These are phyloP conservation scores for Pyrenula massariospora DNA, from an alignment of 495 filamentous ascomycete species.

Conservation along the genomic window DNA sequence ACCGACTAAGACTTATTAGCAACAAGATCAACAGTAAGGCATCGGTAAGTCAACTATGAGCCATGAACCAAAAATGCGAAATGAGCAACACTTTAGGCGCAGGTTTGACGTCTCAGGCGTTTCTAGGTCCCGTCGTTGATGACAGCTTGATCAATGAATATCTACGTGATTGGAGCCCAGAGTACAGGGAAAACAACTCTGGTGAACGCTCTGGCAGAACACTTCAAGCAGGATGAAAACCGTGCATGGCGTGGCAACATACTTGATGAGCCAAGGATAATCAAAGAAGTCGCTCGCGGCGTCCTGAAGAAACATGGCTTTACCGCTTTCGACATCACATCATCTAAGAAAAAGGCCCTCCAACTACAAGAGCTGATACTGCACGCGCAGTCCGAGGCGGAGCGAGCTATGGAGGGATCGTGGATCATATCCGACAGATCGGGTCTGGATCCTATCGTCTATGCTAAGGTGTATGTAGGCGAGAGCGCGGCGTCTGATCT, in stretches of 20 bases:
- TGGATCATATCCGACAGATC: conserved; percentile 43
- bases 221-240: conserved; percentile 12
- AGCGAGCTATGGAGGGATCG: conserved; percentile 9
- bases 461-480: conserved; percentile 26
- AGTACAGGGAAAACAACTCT: conserved; percentile 41
- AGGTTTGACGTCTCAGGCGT: no score
- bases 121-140: no score
- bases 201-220: conserved; percentile 19
- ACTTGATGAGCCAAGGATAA: conserved; percentile 6
- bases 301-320: conserved; percentile 26
- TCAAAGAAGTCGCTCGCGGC: conserved; percentile 34
- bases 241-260: background rate
- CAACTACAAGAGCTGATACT: conserved; percentile 33
- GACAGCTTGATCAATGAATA: conserved; percentile 6
- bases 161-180: conserved; percentile 39
- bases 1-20: no score
- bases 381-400: conserved; percentile 27
- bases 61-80: no score
- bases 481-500: conserved; percentile 15
- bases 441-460: conserved; percentile 34
- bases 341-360: conserved; percentile 14
- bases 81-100: no score
- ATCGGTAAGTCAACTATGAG: no score
- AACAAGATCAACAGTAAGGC: no score
- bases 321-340: conserved; percentile 25